phyloP scores from a whole-genome alignment of 805 yeast species.

The Alloascoidea hylecoeti region DNA sequence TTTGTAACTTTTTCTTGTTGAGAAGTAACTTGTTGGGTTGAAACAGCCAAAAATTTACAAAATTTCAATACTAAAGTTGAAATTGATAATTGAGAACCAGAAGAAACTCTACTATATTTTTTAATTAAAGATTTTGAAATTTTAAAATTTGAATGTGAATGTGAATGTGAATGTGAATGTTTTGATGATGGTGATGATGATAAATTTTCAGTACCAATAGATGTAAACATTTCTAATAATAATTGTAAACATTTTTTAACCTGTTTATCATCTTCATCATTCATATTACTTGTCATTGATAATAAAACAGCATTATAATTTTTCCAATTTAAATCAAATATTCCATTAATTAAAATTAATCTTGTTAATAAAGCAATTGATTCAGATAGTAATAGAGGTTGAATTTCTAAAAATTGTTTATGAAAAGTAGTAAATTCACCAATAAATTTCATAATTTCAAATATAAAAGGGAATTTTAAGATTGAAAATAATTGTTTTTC shows the following conservation, averaged over 20 bases:
- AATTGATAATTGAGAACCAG: neutral
- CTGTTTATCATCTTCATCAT: neutral
- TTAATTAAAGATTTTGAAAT: neutral
- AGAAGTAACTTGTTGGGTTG: neutral
- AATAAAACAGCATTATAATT: neutral
- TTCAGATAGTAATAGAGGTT: neutral
- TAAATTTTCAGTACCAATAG: neutral
- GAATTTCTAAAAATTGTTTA: neutral
- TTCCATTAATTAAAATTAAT: neutral
- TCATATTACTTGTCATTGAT: neutral
- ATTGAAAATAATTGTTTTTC: neutral
- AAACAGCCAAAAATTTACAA: neutral
- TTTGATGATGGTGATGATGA: neutral
- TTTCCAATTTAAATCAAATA: neutral
- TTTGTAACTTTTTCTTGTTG: neutral
- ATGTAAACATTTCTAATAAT: neutral
- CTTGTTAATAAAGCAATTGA: neutral
- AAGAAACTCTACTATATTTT: slow-evolving; percentile 1
- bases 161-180: neutral
- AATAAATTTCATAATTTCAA: neutral
- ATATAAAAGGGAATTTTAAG: neutral
- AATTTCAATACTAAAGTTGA: neutral
- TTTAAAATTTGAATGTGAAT: neutral
- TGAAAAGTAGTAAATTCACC: neutral
- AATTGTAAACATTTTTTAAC: neutral